Conservation (phyloP, 2,329 filamentous ascomycete species). For the Diaporthe aspalathi region DNA sequence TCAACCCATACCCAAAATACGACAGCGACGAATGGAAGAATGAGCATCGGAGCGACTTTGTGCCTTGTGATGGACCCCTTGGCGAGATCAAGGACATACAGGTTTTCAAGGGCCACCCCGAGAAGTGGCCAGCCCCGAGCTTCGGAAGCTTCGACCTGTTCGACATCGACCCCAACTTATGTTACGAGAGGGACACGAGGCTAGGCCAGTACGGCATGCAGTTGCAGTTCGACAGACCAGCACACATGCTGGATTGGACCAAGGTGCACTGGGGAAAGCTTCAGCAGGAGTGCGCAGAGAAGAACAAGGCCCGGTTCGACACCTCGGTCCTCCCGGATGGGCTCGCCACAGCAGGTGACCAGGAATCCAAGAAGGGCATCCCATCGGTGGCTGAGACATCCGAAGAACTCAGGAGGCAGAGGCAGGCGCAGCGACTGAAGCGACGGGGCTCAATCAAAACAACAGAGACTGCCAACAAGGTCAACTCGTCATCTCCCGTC, state of each 20-base stretch:
- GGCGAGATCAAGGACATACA: conserved; percentile 72
- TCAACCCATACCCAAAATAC: conserved; percentile 79
- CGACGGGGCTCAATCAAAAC: conserved; percentile 5
- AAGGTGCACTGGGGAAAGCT: conserved; percentile 77
- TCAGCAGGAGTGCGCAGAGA: conserved; percentile 72
- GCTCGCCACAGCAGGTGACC: conserved; percentile 41
- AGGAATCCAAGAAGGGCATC: conserved; percentile 49
- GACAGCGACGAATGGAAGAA: conserved; percentile 71
- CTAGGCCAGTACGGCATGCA: conserved; percentile 74
- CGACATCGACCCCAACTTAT: conserved; percentile 71
- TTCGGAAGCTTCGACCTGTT: conserved; percentile 73
- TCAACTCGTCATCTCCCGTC: conserved; percentile 3
- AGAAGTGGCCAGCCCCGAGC: conserved; percentile 67
- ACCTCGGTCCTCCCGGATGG: conserved; percentile 38
- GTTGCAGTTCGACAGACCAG: conserved; percentile 59
- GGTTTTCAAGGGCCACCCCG: conserved; percentile 71
- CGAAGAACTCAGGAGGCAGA: conserved; percentile 39
- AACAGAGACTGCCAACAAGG: conserved; percentile 4
- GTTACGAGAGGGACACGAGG: conserved; percentile 76
- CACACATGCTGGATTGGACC: conserved; percentile 66
- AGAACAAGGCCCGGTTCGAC: conserved; percentile 74
- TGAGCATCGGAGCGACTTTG: conserved; percentile 66
- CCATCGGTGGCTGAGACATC: conserved; percentile 34
- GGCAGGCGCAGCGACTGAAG: conserved; percentile 30
- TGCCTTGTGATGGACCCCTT: conserved; percentile 73